Conservation (phyloP, 345 rosid species). For the Hibiscus syriacus region DNA sequence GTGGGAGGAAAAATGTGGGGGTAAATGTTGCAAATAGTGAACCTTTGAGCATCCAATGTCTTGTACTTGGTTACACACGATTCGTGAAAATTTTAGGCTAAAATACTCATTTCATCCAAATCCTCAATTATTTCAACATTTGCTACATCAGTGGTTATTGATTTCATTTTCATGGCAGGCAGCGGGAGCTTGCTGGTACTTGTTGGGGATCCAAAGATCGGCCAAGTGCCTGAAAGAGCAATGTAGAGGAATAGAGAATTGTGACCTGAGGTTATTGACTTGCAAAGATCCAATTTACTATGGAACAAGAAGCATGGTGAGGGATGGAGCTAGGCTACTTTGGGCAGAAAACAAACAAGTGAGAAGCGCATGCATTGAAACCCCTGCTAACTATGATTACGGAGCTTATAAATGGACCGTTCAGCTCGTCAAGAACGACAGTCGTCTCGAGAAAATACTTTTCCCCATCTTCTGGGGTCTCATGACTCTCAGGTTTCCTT, state of each 20-base stretch:
- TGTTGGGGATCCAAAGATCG: conserved; percentile 80
- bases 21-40: background rate
- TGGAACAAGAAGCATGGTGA: conserved; percentile 47
- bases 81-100: too few species aligned
- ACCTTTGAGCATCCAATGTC: too few species aligned
- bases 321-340: conserved; percentile 35
- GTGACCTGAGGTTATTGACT: conserved; percentile 46
- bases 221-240: conserved; percentile 72
- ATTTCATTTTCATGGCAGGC: too few species aligned
- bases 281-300: conserved; percentile 73
- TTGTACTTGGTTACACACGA: too few species aligned
- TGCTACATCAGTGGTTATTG: too few species aligned
- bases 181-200: conserved; percentile 98
- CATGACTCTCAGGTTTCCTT: conserved; percentile 79
- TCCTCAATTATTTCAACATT: too few species aligned
- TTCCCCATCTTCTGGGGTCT: conserved; percentile 96
- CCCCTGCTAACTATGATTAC: conserved; percentile 50
- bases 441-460: conserved; percentile 78
- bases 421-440: conserved; percentile 71
- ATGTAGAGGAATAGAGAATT: conserved; percentile 41
- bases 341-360: conserved; percentile 63
- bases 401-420: conserved; percentile 94
- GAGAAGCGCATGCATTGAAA: conserved; percentile 50
- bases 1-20: background rate
- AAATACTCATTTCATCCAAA: too few species aligned